These are phyloP conservation scores for Torulaspora franciscae DNA, from an alignment of 805 yeast species.

Conservation along the genomic window DNA sequence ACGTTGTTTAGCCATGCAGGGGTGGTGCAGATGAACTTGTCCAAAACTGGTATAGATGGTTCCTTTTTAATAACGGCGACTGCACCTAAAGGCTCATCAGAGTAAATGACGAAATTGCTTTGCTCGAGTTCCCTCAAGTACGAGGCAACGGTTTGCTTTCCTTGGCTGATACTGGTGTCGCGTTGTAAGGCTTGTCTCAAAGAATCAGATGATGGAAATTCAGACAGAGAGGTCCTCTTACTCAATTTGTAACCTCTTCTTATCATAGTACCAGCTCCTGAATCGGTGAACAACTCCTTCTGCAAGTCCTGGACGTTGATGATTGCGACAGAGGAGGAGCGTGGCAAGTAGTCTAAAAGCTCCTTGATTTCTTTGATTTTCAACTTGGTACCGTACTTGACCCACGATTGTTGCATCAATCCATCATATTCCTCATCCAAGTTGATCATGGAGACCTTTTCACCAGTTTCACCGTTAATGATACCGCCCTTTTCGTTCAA, in stretches of 20 bases:
- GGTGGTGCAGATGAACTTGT: constrained; percentile 80
- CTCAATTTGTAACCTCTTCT: constrained; percentile 92
- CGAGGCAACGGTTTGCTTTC: constrained; percentile 69
- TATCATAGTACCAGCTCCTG: constrained; percentile 98
- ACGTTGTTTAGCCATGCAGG: constrained; percentile 97
- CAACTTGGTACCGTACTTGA: constrained; percentile 95
- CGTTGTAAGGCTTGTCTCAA: constrained; percentile 71
- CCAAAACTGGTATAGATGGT: constrained; percentile 58
- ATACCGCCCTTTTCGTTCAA: constrained; percentile 97
- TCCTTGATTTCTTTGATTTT: constrained; percentile 96
- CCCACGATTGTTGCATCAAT: constrained; percentile 92
- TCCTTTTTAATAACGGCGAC: constrained; percentile 73
- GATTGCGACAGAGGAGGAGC: constrained; percentile 96
- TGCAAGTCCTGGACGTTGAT: constrained; percentile 92
- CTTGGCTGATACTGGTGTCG: constrained; percentile 69
- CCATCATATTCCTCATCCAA: constrained; percentile 94
- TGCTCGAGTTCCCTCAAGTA: constrained; percentile 70
- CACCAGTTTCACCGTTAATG: constrained; percentile 85
- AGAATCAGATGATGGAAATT: constrained; percentile 67
- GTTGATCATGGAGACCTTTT: constrained; percentile 83
- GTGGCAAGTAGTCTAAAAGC: constrained; percentile 85
- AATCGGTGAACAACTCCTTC: constrained; percentile 95
- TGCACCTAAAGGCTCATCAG: constrained; percentile 95
- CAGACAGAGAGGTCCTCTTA: constrained; percentile 62
- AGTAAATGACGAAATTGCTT: constrained; percentile 65